These are phyloP conservation scores for Ormosia semicastrata DNA, from an alignment of 306 rosid species.

Conservation along the genomic window DNA sequence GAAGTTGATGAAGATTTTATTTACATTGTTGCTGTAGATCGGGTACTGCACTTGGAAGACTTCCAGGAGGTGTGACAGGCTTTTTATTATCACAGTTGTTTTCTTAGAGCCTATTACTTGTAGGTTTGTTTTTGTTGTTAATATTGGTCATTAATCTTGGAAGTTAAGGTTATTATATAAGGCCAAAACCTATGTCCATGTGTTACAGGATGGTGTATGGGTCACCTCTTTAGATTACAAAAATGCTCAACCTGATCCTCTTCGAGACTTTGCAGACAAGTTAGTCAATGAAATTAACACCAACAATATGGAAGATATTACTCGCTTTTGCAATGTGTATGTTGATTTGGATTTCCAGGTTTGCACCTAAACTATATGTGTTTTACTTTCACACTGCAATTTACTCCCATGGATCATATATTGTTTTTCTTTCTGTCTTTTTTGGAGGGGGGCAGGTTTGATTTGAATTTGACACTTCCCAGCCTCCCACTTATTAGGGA, in stretches of 20 bases:
- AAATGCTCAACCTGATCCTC: slow-evolving; percentile 85
- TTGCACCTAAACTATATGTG: slow-evolving; percentile 8
- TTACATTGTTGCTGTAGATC: slow-evolving; percentile 62
- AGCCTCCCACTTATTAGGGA: background rate
- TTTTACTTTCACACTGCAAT: slow-evolving; percentile 1
- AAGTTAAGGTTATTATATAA: background rate
- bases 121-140: background rate
- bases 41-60: slow-evolving; percentile 81
- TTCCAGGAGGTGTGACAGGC: slow-evolving; percentile 63
- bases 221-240: slow-evolving; percentile 65
- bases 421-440: background rate
- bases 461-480: background rate
- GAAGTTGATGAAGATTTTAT: slow-evolving; percentile 66
- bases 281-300: slow-evolving; percentile 79
- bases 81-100: background rate
- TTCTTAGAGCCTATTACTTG: background rate
- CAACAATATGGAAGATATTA: slow-evolving; percentile 74
- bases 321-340: slow-evolving; percentile 78
- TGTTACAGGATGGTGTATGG: slow-evolving; percentile 70
- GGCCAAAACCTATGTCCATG: background rate
- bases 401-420: background rate
- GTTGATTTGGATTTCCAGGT: slow-evolving; percentile 85
- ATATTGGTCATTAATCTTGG: background rate
- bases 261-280: slow-evolving; percentile 67
- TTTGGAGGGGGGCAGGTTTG: background rate